These are phyloP conservation scores for Elongisporangium senticosum DNA, from an alignment of 352 stramenopile genomes.

Conservation along the genomic window DNA sequence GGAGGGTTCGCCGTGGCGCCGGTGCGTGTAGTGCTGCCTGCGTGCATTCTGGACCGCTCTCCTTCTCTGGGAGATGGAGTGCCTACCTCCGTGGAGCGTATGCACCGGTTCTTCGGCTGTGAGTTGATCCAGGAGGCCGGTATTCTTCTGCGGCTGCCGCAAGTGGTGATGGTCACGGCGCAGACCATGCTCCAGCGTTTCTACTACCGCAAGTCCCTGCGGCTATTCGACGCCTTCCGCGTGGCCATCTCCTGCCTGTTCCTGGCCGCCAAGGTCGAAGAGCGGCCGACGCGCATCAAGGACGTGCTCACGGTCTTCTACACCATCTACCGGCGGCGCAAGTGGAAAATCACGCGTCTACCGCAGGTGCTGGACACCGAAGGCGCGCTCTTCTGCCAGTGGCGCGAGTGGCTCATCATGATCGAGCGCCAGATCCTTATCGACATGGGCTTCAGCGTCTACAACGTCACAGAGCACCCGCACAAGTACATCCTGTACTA, in stretches of 20 bases:
- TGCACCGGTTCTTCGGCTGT: constrained; percentile 84
- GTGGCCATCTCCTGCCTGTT: constrained; percentile 86
- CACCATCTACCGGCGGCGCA: constrained; percentile 71
- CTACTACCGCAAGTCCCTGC: constrained; percentile 81
- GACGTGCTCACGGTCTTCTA: constrained; percentile 88
- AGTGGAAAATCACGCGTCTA: constrained; percentile 40
- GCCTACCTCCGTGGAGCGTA: constrained; percentile 16
- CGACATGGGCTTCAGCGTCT: constrained; percentile 90
- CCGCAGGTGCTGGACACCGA: constrained; percentile 66
- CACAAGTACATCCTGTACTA: constrained; percentile 95
- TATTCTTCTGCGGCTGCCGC: constrained; percentile 78
- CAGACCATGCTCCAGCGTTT: constrained; percentile 91
- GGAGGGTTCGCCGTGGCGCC: background rate
- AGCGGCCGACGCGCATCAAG: constrained; percentile 73
- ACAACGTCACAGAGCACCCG: constrained; percentile 89
- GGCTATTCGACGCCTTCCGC: constrained; percentile 87
- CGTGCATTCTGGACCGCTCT: constrained; percentile 29
- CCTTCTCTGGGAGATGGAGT: constrained; percentile 52
- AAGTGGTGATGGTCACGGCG: constrained; percentile 87
- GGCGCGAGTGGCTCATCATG: constrained; percentile 82
- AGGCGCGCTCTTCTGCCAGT: constrained; percentile 52
- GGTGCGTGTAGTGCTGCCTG: constrained; percentile 42
- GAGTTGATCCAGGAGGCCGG: constrained; percentile 89
- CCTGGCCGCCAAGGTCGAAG: constrained; percentile 87
- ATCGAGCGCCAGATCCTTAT: constrained; percentile 89